Conservation (phyloP, 2,329 filamentous ascomycete genomes). For the Sporothrix luriei region DNA sequence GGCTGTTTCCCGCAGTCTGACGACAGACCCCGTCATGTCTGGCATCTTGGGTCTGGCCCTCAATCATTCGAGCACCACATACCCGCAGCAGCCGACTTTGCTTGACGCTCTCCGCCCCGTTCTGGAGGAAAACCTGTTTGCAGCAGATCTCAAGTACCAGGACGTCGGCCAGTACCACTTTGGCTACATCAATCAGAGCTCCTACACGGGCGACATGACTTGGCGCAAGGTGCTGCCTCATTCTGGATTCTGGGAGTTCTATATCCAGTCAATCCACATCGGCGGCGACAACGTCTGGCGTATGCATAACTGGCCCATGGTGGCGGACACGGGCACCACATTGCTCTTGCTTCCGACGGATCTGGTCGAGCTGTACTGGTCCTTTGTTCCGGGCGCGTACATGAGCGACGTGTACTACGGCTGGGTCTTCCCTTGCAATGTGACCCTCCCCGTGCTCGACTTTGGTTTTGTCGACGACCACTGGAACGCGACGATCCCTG, state of each 20-base stretch:
- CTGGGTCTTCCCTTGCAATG: conserved; percentile 58
- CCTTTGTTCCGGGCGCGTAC: conserved; percentile 54
- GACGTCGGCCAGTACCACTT: conserved; percentile 56
- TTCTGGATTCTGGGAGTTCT: conserved; percentile 51
- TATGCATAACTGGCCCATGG: conserved; percentile 53
- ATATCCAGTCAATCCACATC: conserved; percentile 44
- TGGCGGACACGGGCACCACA: conserved; percentile 70
- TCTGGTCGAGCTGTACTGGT: conserved; percentile 64
- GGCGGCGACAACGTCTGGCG: conserved; percentile 43
- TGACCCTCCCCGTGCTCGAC: conserved; percentile 54
- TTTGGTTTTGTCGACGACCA: conserved; percentile 51
- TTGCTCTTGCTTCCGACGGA: conserved; percentile 62
- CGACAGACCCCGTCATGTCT: conserved; percentile 51
- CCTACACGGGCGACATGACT: conserved; percentile 48
- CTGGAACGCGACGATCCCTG: conserved; percentile 54
- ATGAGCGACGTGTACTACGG: conserved; percentile 52
- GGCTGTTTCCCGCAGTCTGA: conserved; percentile 44
- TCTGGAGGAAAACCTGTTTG: conserved; percentile 51
- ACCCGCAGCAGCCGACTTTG: conserved; percentile 49
- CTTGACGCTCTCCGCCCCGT: conserved; percentile 50
- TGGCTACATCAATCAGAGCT: conserved; percentile 50
- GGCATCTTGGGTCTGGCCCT: conserved; percentile 59
- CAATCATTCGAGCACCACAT: conserved; percentile 49
- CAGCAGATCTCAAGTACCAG: conserved; percentile 54
- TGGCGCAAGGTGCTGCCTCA: conserved; percentile 55